These are phyloP conservation scores for Peronosclerospora sorghi DNA, from an alignment of 352 stramenopile species.

Conservation along the genomic window DNA sequence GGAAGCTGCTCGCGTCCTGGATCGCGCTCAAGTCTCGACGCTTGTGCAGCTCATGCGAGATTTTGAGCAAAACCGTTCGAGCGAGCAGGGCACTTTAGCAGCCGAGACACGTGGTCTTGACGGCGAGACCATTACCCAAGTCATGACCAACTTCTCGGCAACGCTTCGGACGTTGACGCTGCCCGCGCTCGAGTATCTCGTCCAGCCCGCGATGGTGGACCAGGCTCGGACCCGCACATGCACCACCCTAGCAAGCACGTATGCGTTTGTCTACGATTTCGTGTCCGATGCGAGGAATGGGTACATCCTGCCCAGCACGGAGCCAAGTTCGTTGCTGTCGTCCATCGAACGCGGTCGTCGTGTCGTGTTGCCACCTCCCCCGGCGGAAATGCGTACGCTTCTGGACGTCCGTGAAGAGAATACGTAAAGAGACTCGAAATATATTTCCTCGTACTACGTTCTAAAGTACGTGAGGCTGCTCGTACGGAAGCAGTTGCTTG, in stretches of 20 bases:
- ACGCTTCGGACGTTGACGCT: slow-evolving; percentile 38
- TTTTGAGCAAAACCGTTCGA: slow-evolving; percentile 22
- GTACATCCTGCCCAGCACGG: no score
- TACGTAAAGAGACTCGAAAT: no score
- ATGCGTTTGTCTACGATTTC: slow-evolving; percentile 48
- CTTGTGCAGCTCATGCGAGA: slow-evolving; percentile 31
- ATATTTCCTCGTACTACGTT: no score
- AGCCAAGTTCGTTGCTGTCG: no score
- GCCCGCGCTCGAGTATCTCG: slow-evolving; percentile 39
- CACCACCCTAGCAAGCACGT: slow-evolving; percentile 29
- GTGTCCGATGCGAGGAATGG: slow-evolving; percentile 35
- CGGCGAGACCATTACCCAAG: slow-evolving; percentile 31
- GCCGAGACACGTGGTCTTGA: slow-evolving; percentile 24
- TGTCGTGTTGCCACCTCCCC: no score
- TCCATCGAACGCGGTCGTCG: no score
- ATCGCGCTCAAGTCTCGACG: slow-evolving; percentile 28
- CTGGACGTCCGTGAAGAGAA: no score
- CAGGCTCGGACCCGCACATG: slow-evolving; percentile 26
- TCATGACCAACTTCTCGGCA: slow-evolving; percentile 45
- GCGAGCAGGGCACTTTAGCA: slow-evolving; percentile 2
- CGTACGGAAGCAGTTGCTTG: no score
- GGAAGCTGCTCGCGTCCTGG: slow-evolving; percentile 31
- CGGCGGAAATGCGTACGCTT: no score
- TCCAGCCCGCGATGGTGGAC: slow-evolving; percentile 36
- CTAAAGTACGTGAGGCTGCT: no score